Evolutionary conservation across 129 eudicot genomes (phyloP).

Genomic region (Artemisia argyi): DNA sequence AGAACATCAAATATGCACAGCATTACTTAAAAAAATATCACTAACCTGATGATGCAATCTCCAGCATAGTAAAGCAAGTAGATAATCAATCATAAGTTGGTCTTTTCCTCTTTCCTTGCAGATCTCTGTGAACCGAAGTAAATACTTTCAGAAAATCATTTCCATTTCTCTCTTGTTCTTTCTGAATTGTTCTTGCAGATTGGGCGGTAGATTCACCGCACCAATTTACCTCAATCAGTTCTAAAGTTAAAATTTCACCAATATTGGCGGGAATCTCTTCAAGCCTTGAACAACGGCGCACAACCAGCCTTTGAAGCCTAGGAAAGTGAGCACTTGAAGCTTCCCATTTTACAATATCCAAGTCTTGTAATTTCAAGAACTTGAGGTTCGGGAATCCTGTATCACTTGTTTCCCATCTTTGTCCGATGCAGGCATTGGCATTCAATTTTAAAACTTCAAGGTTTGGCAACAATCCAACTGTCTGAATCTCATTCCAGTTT

Average conservation of each 20-base stretch:
- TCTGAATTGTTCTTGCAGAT: constrained; percentile 31
- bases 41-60: no score
- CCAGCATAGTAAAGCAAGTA: neutral
- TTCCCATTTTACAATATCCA: constrained; percentile 30
- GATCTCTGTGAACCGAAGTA: constrained; percentile 26
- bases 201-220: constrained; percentile 11
- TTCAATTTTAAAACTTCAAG: constrained; percentile 34
- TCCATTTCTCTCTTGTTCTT: constrained; percentile 34
- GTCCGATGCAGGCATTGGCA: constrained; percentile 20
- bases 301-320: constrained; percentile 26
- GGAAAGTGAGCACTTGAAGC: constrained; percentile 30
- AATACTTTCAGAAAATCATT: constrained; percentile 25
- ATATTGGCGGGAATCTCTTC: constrained; percentile 32
- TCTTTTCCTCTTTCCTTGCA: constrained; percentile 28
- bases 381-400: constrained; percentile 26
- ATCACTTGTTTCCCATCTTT: constrained; percentile 27
- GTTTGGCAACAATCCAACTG: constrained; percentile 24
- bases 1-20: no score
- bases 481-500: constrained; percentile 25
- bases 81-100: constrained; percentile 18
- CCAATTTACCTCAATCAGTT: constrained; percentile 27
- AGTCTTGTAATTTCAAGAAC: constrained; percentile 26
- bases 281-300: constrained; percentile 24
- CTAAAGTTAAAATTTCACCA: constrained; percentile 27
- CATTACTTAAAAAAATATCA: no score